Percentiles rank a stretch among this genome's conserved stretches.
phyloP scores from a whole-genome alignment of 164 flowering plant genomes.

The Platanus orientalis region DNA sequence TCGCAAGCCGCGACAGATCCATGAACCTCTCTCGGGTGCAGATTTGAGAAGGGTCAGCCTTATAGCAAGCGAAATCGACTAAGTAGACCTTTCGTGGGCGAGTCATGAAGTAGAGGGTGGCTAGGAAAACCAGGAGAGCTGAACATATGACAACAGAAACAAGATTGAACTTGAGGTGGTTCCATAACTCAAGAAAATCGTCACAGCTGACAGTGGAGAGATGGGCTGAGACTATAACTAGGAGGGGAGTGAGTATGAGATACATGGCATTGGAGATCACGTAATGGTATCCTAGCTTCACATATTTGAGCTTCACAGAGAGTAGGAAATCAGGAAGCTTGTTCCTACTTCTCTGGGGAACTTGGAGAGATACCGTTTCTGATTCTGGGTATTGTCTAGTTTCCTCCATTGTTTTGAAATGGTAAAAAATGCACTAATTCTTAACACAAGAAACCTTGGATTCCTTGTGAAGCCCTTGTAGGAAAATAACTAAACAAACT shows the following conservation, averaged over 20 bases:
- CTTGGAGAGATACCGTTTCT: neutral
- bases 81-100: neutral
- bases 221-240: conserved; percentile 36
- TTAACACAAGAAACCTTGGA: too few relatives aligned
- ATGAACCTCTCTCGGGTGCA: conserved; percentile 5
- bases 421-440: too few relatives aligned
- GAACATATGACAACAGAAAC: neutral
- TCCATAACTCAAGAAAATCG: conserved; percentile 39
- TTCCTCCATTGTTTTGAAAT: conserved; percentile 1
- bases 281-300: conserved; percentile 63
- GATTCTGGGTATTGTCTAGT: conserved; percentile 4
- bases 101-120: neutral
- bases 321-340: conserved; percentile 51
- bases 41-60: neutral
- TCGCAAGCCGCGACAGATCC: neutral
- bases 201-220: conserved; percentile 36
- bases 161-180: neutral
- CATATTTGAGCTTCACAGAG: conserved; percentile 59
- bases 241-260: conserved; percentile 38
- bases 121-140: neutral
- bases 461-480: too few relatives aligned
- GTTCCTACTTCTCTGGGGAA: neutral
- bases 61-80: conserved; percentile 6
- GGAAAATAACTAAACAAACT: too few relatives aligned
- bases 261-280: conserved; percentile 57